Percentiles rank a stretch among this genome's conserved stretches.
Evolutionary conservation across 225 moss, liverwort and hornwort species (phyloP).

Genomic region (Pleurozium schreberi): DNA sequence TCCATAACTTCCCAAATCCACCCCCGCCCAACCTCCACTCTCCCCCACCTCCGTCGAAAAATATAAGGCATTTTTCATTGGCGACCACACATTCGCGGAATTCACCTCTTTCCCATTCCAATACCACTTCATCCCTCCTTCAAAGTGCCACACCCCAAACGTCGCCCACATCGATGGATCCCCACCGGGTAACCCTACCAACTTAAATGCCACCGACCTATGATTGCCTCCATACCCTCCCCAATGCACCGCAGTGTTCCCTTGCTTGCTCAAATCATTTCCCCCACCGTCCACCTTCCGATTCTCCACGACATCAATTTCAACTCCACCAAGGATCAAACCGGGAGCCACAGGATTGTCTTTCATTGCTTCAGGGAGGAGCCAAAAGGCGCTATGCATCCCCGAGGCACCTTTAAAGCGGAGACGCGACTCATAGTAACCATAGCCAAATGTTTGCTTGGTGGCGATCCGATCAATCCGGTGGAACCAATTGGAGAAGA

Average conservation of each 20-base stretch:
- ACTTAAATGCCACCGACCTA: constrained; percentile 37
- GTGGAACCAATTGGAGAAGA: constrained; percentile 79
- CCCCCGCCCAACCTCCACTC: constrained; percentile 65
- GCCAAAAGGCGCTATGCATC: constrained; percentile 83
- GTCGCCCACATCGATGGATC: constrained; percentile 29
- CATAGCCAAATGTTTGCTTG: constrained; percentile 48
- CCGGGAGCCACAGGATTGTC: constrained; percentile 33
- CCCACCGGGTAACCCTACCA: not conserved
- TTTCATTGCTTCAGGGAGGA: constrained; percentile 43
- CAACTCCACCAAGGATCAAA: constrained; percentile 41
- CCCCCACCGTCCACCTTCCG: constrained; percentile 20
- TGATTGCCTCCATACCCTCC: constrained; percentile 60
- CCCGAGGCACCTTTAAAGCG: constrained; percentile 62
- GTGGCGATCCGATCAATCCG: constrained; percentile 66
- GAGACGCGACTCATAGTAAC: constrained; percentile 25
- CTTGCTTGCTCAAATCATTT: constrained; percentile 10
- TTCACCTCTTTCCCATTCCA: constrained; percentile 58
- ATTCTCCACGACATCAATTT: constrained; percentile 66
- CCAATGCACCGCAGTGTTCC: constrained; percentile 66
- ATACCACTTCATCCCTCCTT: constrained; percentile 49
- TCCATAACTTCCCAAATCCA: constrained; percentile 49
- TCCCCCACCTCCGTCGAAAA: constrained; percentile 77
- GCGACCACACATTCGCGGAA: constrained; percentile 26
- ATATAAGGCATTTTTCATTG: constrained; percentile 31
- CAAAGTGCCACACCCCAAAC: constrained; percentile 43